Evolutionary conservation across 2,329 filamentous ascomycete genomes (phyloP), one percentile per base, ranked within the genome.

Genomic region (Colletotrichum cereale): DNA sequence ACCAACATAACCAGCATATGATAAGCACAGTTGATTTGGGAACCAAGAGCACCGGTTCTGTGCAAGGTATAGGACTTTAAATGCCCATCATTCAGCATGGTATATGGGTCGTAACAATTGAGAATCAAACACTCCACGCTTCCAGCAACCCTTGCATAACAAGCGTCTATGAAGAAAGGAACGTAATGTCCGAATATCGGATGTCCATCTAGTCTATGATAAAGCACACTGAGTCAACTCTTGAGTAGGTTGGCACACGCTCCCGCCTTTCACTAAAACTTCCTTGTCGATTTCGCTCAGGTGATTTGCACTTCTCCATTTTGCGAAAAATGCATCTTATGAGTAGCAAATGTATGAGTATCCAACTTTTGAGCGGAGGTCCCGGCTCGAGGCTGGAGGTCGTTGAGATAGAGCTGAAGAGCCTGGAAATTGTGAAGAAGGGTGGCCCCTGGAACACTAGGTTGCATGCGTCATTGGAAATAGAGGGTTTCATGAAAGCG

Each of bases 271-370:
- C 4, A 8, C 4, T 4, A 34, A 34, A 8, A 8, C 31, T 34
- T 34, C 31, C 31, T 34, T 34, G 4, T 34, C 31, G 31, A 8
- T 8, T 34, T 34, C 31, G 4, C 8, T 34, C 4, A 8, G 31
- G 4, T 34, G 4, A 34, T 8, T 34, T 8, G 8, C 31, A 34
- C 8, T 78, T 4, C 78, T 80, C 14, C 84, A 84, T 3, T 77
- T 87, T 6, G 71, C 78, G 50, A 75, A 79, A 5, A 84, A 85
- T 0, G 85, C 76, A 85, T 57, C 63, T 79, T n/a, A 65, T 79
- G 34, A 77, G 77, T 62, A 80, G 74, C 21, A 71, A 80, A 21
- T 75, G 76, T 2, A 74, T 81, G 38, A 57, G 40, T 10, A 31
- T 21, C 3, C 18, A 42, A 36, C 31, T 63, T 2, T 16, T 71